Base-by-base conservation (phyloP, 164 flowering plant genomes). In the Santalum album region DNA sequence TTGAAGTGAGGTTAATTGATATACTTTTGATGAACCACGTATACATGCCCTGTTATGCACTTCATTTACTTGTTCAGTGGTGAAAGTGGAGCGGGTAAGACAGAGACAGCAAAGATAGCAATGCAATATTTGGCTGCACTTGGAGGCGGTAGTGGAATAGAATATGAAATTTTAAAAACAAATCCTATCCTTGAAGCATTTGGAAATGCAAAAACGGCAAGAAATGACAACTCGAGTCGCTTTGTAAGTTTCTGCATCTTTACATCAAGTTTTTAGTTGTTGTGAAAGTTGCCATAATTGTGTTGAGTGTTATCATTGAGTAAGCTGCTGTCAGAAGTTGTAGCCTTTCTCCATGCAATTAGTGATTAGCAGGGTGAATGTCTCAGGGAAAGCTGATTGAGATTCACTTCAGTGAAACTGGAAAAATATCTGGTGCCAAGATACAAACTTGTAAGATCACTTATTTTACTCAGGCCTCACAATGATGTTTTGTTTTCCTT, bases 1-100 rank as follows among this genome's bases (percentile, higher is more conserved):
- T n/a, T n/a, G n/a, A n/a, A n/a, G n/a, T n/a, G n/a, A n/a, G n/a
- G 6, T 29, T 29, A 29, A 29, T 29, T 29, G 9, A 29, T 29
- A 29, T 29, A 9, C 6, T 29, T 29, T 29, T 3, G 34, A 4
- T 29, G 34, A 29, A 3, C 6, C 34, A 29, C 34, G 34, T 29
- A 4, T 29, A 29, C 2, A 36, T 36, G 16, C n/a, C n/a, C n/a
- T n/a, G n/a, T n/a, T n/a, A 38, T 38, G 42, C 11, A 46, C 26
- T 57, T 38, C 57, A 36, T 62, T 49, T 72, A 14, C 62, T 54
- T 60, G n/a, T 64, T 14, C 76, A 94, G 99, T 68, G 99, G 99
- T 44, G 99, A 94, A 76, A 94, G 99, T 71, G 99, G 99, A 59
- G 97, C 99, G 12, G 99, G 99, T n/a, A 94, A 94, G 65, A 94